Evolutionary conservation across 805 yeast species (phyloP), one percentile per base, ranked within the genome.

Genomic region (Danielia reshetovae): DNA sequence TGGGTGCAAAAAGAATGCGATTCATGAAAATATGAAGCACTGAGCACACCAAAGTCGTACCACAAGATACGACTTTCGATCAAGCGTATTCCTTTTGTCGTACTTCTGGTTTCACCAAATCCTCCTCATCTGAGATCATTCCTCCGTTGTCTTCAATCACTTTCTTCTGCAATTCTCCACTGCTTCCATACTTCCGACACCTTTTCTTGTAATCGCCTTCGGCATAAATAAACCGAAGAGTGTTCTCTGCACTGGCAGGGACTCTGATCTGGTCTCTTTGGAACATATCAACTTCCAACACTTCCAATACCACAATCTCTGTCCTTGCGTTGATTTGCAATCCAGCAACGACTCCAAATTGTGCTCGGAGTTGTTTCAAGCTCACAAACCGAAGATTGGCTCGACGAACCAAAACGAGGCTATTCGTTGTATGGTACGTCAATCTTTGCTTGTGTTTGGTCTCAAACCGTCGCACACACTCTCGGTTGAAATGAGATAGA

Each of bases 381-480:
- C 29, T 34, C n/a, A 49, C 38, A 36, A 60, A 63, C 27, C 45
- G 43, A 15, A 59, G 51, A 15, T 48, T 45, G 7, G 65, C 65
- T n/a, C 47, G 24, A 3, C 45, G 51, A 15, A 69, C 38, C 5
- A 52, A 27, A 13, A 69, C 45, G 14, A 57, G 40, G 19, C 51
- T 42, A 24, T 62, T 51, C 16, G 38, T 29, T 0, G 67, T 58
- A 21, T 52, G 38, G 32, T 44, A 56, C 1, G 74, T 66, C 24
- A 69, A 50, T 16, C 72, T 42, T 29, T 58, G 59, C 13, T 54
- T 44, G 35, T 62, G 48, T 13, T 35, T 36, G 21, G 43, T 41
- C 40, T 69, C 74, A 40, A 59, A 62, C 16, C 40, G 29, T 7
- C 50, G 40, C 3, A 63, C 49, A 1, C 63, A 50, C 8, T 47